Evolutionary conservation across 2,329 filamentous ascomycete genomes (phyloP).

Genomic region (Aspergillus fumigatiaffinis): DNA sequence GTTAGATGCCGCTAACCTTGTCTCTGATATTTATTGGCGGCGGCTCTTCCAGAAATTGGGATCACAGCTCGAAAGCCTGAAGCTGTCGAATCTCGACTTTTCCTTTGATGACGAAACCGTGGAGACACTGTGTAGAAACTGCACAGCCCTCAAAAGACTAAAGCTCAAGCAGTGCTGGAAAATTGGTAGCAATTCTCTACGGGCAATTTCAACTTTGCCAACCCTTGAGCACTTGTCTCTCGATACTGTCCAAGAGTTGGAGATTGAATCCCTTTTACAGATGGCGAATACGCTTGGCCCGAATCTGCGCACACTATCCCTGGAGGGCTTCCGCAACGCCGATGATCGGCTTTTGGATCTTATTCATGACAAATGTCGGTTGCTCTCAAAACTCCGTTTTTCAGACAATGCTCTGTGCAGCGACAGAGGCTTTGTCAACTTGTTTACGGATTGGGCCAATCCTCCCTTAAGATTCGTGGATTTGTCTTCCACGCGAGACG

Average conservation of each 20-base stretch:
- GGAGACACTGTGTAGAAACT: slow-evolving; percentile 57
- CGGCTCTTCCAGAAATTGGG: slow-evolving; percentile 66
- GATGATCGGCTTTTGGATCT: slow-evolving; percentile 67
- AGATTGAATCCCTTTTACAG: slow-evolving; percentile 55
- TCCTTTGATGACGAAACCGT: slow-evolving; percentile 73
- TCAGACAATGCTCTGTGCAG: slow-evolving; percentile 72
- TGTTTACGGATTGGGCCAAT: slow-evolving; percentile 77
- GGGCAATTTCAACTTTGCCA: slow-evolving; percentile 58
- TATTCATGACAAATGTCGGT: slow-evolving; percentile 66
- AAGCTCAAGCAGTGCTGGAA: slow-evolving; percentile 80
- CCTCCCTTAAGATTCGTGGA: slow-evolving; percentile 67
- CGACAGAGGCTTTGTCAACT: slow-evolving; percentile 65
- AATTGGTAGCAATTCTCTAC: slow-evolving; percentile 63
- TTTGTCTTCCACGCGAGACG: slow-evolving; percentile 70
- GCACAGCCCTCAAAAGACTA: slow-evolving; percentile 66
- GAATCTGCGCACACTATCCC: slow-evolving; percentile 70
- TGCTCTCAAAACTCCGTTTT: slow-evolving; percentile 73
- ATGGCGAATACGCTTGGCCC: slow-evolving; percentile 61
- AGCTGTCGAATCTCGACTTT: slow-evolving; percentile 79
- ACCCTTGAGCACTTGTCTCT: slow-evolving; percentile 72
- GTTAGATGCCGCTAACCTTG: slow-evolving; percentile 77
- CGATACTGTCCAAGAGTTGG: slow-evolving; percentile 56
- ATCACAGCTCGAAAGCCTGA: slow-evolving; percentile 60
- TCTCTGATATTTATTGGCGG: slow-evolving; percentile 73
- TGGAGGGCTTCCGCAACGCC: slow-evolving; percentile 63